Base-by-base conservation (phyloP, 768 basidiomycete genomes). In the Dendrothele bispora region DNA sequence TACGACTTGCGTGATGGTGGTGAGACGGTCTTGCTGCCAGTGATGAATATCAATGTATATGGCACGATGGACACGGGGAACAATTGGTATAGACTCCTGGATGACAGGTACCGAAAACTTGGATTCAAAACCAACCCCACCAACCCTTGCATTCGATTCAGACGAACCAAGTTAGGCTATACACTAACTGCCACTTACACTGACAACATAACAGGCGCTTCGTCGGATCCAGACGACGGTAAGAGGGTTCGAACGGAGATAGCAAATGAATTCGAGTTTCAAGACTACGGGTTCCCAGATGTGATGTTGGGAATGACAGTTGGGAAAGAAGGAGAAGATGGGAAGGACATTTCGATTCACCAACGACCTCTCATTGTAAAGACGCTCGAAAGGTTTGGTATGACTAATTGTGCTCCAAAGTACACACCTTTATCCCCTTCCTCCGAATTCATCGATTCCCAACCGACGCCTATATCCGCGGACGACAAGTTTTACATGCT, bases 1-100 rank as follows among this genome's bases (percentile, higher is more conserved):
- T 21, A 14, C 38, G 12, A 11, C 12, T 18, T 39, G 8, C 15
- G 38, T 8, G 20, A 39, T 20, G 38, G 38, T 39, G 10, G 20
- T 8, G 18, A 64, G 21, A 39, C 38, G 20, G 20, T 21, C 20
- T 18, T 34, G 7, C 26, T 12, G 7, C n/a, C n/a, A n/a, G n/a
- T n/a, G n/a, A 10, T 39, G 17, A 32, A 20, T 29, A 10, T 17
- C 8, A 37, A 12, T 7, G 7, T 45, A 17, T 51, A 48, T 24
- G 42, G 46, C 5, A 48, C 22, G 8, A 48, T 8, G 40, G 37
- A 43, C 15, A 21, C 11, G 7, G 43, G 30, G 7, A 32, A 36
- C 18, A 32, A 36, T 21, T 45, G 43, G 43, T 45, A 18, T n/a
- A 30, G 21, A 37, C 11, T 17, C 10, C 32, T 45, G 20, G 22